Base-by-base conservation (phyloP, 1,139 yeast species). In the Yamadazyma atlantica region DNA sequence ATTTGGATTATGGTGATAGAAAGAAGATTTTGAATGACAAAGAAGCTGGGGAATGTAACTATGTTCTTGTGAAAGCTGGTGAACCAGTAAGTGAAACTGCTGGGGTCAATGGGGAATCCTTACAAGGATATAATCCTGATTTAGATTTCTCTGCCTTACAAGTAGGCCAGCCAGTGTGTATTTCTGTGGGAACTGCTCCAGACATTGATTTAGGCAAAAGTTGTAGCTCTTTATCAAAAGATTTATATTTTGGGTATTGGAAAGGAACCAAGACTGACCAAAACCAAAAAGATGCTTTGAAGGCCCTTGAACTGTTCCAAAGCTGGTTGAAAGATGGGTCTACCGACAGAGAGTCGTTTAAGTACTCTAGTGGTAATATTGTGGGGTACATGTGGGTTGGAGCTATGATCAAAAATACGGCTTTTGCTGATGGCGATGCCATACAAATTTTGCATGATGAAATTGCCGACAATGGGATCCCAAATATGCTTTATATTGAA, bases 381-480 rank as follows among this genome's bases (percentile, higher is more conserved):
- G 29, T 40, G n/a, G 51, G 48, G 6, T 48, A 43, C 30, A 39
- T 48, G 42, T 48, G 51, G 51, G 49, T 45, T 15, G 51, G 51
- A 18, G 38, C 44, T 18, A 45, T 40, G 45, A 41, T 48, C 12
- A 45, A 46, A 28, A 48, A 48, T 33, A 22, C 43, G 13, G 50
- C 43, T 1, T 46, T 48, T 32, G 32, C 42, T 5, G 32, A 18
- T 19, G 21, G 16, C 9, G 24, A 29, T 19, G 24, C 43, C 15
- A 35, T 40, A 15, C 17, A 41, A 29, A 37, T 39, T 5, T 18
- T 43, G 12, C 19, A 37, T 15, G 34, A 39, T 27, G 46, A 43
- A 34, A 27, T 43, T 15, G 35, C 30, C 11, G 29, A 26, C 13
- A 27, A 41, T 26, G 46, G 46, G 1, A 35, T 43, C 24, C 43